Conservation (phyloP, 169 alveolate species). For the Cryptosporidium felis region DNA sequence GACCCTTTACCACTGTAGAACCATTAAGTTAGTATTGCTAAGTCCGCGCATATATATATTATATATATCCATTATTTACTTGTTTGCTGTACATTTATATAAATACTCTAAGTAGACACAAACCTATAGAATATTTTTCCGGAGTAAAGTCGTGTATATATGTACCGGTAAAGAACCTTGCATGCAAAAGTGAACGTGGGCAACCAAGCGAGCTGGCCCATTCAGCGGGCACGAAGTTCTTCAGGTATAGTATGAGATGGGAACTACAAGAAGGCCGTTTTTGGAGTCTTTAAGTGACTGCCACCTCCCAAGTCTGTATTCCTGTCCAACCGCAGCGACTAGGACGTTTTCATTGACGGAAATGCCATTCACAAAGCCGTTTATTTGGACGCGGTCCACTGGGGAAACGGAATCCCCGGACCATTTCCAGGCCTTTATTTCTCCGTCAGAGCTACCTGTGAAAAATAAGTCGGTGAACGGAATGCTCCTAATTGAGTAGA, state of each 20-base stretch:
- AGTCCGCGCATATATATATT: too few species aligned
- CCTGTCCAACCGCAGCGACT: constrained; percentile 70
- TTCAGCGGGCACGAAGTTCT: neutral
- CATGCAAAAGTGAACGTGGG: too few species aligned
- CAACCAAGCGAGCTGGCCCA: too few species aligned
- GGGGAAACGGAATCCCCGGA: neutral
- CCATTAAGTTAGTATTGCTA: too few species aligned
- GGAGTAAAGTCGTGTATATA: too few species aligned
- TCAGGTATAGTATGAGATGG: neutral
- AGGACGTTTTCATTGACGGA: constrained; percentile 21
- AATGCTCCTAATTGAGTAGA: constrained; percentile 24
- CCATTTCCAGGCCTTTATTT: constrained; percentile 59
- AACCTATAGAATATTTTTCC: too few species aligned
- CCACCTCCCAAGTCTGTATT: constrained; percentile 69
- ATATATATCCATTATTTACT: too few species aligned
- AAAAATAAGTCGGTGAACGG: constrained; percentile 59
- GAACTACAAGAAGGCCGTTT: constrained; percentile 40
- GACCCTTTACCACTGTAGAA: too few species aligned
- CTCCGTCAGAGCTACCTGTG: constrained; percentile 40
- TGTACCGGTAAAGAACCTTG: too few species aligned
- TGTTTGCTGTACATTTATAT: too few species aligned
- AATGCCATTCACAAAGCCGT: constrained; percentile 59
- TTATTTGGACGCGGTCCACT: neutral
- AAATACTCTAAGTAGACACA: too few species aligned
- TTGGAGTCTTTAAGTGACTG: constrained; percentile 27